These are phyloP conservation scores for Quercus alba DNA, from an alignment of 306 rosid genomes.

Conservation along the genomic window DNA sequence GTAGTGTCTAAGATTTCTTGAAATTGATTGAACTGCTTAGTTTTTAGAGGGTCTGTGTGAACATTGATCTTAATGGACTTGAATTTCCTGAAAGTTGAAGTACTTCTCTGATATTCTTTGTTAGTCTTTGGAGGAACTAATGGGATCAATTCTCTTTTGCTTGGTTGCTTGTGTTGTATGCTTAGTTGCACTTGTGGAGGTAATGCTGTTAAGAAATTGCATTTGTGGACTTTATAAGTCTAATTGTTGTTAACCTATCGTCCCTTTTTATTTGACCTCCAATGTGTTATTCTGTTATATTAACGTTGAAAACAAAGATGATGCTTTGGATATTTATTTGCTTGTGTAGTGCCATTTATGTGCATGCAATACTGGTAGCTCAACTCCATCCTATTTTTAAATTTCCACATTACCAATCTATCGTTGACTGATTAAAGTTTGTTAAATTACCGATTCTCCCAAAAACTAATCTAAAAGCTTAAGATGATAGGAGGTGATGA, in stretches of 20 bases:
- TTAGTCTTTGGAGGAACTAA: slow-evolving; percentile 83
- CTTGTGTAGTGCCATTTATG: too few species aligned
- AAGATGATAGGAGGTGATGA: too few species aligned
- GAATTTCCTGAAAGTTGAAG: background rate
- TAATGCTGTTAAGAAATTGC: slow-evolving; percentile 20
- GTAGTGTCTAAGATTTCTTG: slow-evolving; percentile 2
- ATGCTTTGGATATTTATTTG: too few species aligned
- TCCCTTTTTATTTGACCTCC: background rate
- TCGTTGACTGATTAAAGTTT: too few species aligned
- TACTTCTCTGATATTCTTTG: background rate
- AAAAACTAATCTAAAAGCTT: too few species aligned
- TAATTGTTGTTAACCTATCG: background rate
- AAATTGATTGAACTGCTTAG: background rate
- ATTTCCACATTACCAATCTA: too few species aligned
- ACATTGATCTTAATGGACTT: slow-evolving; percentile 1
- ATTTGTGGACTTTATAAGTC: too few species aligned
- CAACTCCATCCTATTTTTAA: too few species aligned
- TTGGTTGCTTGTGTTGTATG: slow-evolving; percentile 93
- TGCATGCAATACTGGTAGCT: too few species aligned
- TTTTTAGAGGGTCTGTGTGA: background rate
- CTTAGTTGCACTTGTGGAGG: slow-evolving; percentile 85
- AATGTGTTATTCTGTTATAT: too few species aligned
- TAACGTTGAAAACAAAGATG: too few species aligned
- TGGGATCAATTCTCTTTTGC: slow-evolving; percentile 78
- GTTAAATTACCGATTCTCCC: too few species aligned